These are phyloP conservation scores for Aquanectria penicillioides DNA, from an alignment of 2,329 filamentous ascomycete genomes.

Conservation along the genomic window DNA sequence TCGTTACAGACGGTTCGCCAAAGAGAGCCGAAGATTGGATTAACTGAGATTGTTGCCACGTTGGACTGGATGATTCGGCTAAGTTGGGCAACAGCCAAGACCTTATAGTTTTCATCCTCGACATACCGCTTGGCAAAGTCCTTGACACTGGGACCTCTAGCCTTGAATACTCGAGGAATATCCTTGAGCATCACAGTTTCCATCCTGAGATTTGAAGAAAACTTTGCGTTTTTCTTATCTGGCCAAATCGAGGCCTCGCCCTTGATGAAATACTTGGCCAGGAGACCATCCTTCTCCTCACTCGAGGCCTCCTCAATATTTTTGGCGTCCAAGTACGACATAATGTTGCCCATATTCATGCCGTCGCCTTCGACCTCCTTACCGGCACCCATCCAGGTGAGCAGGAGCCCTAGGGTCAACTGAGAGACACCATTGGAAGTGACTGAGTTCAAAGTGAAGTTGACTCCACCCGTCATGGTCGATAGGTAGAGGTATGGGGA, in stretches of 20 bases:
- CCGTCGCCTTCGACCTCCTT: slow-evolving; percentile 22
- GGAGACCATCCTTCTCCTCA: background rate
- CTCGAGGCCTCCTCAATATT: slow-evolving; percentile 25
- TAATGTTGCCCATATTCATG: slow-evolving; percentile 16
- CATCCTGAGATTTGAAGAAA: slow-evolving; percentile 22
- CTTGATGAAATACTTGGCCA: slow-evolving; percentile 11
- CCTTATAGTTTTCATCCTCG: slow-evolving; percentile 49
- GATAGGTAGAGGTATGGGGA: slow-evolving; percentile 55
- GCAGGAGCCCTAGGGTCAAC: slow-evolving; percentile 48
- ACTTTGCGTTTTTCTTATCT: no score
- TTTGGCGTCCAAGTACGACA: slow-evolving; percentile 19
- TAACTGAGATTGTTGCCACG: slow-evolving; percentile 55
- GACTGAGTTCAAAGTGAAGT: slow-evolving; percentile 45
- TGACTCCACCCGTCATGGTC: slow-evolving; percentile 52
- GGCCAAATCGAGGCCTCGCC: no score
- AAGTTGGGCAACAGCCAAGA: slow-evolving; percentile 51
- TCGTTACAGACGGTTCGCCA: slow-evolving; percentile 62
- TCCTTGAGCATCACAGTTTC: slow-evolving; percentile 30
- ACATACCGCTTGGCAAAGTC: slow-evolving; percentile 55
- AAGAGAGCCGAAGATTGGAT: slow-evolving; percentile 60
- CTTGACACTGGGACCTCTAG: slow-evolving; percentile 35
- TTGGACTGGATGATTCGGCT: slow-evolving; percentile 55
- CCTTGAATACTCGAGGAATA: slow-evolving; percentile 38
- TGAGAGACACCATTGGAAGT: slow-evolving; percentile 48
- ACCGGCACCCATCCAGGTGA: slow-evolving; percentile 36